Base-by-base conservation (phyloP, 441 rosid species). In the Populus hybrid region DNA sequence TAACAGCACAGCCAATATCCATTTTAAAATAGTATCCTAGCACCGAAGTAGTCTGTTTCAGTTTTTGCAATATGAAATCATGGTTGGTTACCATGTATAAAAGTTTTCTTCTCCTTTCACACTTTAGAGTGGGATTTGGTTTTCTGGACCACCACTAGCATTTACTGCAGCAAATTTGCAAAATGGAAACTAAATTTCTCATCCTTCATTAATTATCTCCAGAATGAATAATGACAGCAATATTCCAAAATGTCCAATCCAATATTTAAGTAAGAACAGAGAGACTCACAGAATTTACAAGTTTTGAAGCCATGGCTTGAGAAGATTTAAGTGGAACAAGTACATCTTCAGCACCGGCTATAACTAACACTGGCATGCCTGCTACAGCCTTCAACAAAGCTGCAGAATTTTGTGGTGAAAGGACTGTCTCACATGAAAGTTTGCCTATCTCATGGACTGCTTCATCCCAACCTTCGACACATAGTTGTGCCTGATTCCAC, bases 391-490 rank as follows among this genome's bases (percentile, higher is more conserved):
- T 87, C 59, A 90, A 89, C 86, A 95, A 79, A 28, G 87, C 82
- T 64, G 81, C 73, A 32, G 91, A 91, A n/a, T 67, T 77, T 75
- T 90, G 93, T 24, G 89, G 86, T 59, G 93, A 82, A 76, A 95
- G 92, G 78, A 94, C 85, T 10, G 91, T 91, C 86, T 95, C 98
- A 18, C 89, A 79, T 24, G 99, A 95, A 79, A 94, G 86, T 87
- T 89, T 90, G 61, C 99, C 94, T 66, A 95, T 90, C 87, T 95
- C 99, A 68, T 92, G 97, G 71, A 94, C 92, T 67, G 98, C 98
- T 84, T 95, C 97, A 73, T 95, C 98, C 99, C 99, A 95, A 76
- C 99, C 97, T 86, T 92, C 97, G 14, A 90, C 89, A 65, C 89
- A 89, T 63, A 95, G 84, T 1, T 98, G 99, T 8, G 93, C 95